phyloP scores from a whole-genome alignment of 441 rosid species.

The Gossypium trilobum region DNA sequence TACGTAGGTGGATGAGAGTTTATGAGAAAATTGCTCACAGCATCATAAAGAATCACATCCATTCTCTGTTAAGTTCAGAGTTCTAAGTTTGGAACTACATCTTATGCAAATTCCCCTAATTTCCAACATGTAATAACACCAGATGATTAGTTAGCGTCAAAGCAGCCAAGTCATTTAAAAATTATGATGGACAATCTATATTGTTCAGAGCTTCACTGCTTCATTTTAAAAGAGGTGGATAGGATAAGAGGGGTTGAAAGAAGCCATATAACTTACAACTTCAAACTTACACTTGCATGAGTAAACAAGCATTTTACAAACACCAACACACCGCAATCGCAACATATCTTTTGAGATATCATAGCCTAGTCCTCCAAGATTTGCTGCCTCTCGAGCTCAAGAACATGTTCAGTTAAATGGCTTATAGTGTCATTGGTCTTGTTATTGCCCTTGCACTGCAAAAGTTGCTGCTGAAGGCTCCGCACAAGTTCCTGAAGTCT shows the following conservation, averaged over 20 bases:
- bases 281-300: background rate
- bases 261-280: constrained; percentile 9
- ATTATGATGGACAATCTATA: background rate
- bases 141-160: background rate
- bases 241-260: background rate
- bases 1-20: background rate
- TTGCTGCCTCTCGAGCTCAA: constrained; percentile 46
- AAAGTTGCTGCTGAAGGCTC: constrained; percentile 49
- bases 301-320: constrained; percentile 11
- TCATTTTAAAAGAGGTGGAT: background rate
- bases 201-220: background rate
- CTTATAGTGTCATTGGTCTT: constrained; percentile 25
- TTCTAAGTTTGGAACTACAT: background rate
- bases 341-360: constrained; percentile 3
- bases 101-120: no score
- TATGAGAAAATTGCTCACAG: background rate
- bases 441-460: constrained; percentile 43
- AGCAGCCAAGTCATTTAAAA: background rate
- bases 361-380: constrained; percentile 36
- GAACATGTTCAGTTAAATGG: constrained; percentile 30
- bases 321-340: constrained; percentile 15
- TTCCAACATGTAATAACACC: background rate
- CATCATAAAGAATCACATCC: background rate
- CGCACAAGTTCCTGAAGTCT: constrained; percentile 57
- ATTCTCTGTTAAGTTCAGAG: background rate